A percentile compares a stretch with the other conserved stretches of the same genome.
Conservation (phyloP, 2,329 filamentous ascomycete species). For the Penicillium sp. region DNA sequence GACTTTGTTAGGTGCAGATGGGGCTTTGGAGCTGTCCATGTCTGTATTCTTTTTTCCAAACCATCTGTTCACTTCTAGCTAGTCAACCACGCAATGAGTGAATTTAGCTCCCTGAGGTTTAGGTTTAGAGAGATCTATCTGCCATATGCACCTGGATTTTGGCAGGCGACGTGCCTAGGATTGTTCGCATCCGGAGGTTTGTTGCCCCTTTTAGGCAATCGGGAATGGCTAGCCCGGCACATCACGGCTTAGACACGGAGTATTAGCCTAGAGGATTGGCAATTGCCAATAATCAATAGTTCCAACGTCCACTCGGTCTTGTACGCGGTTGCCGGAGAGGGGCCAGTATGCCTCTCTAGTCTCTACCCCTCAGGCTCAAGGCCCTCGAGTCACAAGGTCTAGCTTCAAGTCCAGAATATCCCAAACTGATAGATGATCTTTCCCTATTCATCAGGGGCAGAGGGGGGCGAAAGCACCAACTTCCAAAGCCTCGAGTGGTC, state of each 20-base stretch:
- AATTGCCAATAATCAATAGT: conserved; percentile 14
- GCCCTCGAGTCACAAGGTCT: no score
- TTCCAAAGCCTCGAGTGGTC: neutral
- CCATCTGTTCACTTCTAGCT: neutral
- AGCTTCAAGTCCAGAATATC: conserved; percentile 10
- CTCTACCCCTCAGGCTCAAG: neutral
- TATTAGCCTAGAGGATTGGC: neutral
- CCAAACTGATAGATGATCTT: conserved; percentile 10
- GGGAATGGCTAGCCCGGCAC: neutral
- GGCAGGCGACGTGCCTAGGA: neutral
- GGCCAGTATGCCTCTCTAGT: neutral
- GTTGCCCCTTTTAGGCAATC: neutral
- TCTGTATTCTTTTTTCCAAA: neutral
- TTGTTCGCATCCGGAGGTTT: neutral
- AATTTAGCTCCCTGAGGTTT: neutral
- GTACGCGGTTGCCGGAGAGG: conserved; percentile 4
- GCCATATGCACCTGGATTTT: neutral
- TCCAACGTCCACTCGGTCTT: conserved; percentile 8
- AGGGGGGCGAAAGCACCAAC: neutral
- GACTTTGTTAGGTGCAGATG: conserved; percentile 10
- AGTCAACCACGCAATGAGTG: neutral
- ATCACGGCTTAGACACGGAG: neutral
- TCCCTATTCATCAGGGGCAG: neutral
- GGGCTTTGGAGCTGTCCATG: neutral
- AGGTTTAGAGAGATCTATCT: neutral